phyloP scores from a whole-genome alignment of 768 basidiomycete genomes.

The Termitomyces sp. region DNA sequence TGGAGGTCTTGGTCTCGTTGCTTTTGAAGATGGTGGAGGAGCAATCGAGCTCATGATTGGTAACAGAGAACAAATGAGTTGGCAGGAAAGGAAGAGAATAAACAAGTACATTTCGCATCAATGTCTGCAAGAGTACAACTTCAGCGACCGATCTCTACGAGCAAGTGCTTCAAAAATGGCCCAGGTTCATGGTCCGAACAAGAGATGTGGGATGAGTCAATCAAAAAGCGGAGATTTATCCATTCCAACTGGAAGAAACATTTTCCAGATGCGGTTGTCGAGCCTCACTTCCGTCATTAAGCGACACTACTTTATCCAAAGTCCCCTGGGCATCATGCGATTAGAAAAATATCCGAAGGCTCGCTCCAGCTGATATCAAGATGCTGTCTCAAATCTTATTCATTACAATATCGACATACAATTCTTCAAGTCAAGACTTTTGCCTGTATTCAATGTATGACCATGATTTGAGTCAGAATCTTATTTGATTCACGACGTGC shows the following conservation, averaged over 20 bases:
- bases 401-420: no score
- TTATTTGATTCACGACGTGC: no score
- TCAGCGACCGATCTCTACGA: neutral
- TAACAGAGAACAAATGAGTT: neutral
- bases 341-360: neutral
- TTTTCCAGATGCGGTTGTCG: neutral
- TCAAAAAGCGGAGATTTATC: neutral
- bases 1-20: constrained; percentile 44
- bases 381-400: no score
- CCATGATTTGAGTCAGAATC: no score
- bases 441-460: no score
- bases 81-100: neutral
- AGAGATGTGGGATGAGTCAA: neutral
- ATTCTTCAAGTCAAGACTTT: no score
- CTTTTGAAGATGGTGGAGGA: constrained; percentile 31
- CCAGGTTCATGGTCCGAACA: neutral
- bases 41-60: constrained; percentile 10
- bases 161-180: neutral
- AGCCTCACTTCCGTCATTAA: no score
- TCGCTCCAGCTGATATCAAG: neutral
- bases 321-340: neutral
- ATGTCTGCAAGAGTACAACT: neutral
- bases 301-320: no score
- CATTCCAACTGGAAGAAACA: neutral
- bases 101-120: no score